Evolutionary conservation across 805 yeast species (phyloP).

Genomic region (Torulaspora franciscae): DNA sequence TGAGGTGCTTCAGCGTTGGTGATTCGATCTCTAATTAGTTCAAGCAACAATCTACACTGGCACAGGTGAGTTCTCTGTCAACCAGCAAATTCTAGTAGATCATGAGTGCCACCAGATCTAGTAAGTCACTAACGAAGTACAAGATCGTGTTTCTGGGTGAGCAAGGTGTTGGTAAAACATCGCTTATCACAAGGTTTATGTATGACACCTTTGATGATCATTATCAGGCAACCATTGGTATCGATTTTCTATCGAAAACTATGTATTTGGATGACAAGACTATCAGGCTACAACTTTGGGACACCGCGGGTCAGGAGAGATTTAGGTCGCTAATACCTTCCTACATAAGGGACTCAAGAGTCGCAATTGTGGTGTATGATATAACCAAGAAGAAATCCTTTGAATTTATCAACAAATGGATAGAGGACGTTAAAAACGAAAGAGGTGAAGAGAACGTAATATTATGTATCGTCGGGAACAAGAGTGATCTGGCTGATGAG

Average conservation of each 20-base stretch:
- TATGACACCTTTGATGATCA: slow-evolving; percentile 95
- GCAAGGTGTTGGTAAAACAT: slow-evolving; percentile 93
- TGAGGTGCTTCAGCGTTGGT: background rate
- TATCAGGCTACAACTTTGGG: slow-evolving; percentile 93
- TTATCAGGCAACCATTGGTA: slow-evolving; percentile 92
- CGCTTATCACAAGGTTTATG: slow-evolving; percentile 95
- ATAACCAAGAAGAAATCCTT: slow-evolving; percentile 82
- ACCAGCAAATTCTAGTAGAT: background rate
- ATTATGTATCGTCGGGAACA: slow-evolving; percentile 87
- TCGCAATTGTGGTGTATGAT: slow-evolving; percentile 96
- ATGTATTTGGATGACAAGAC: slow-evolving; percentile 96
- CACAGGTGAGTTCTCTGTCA: background rate
- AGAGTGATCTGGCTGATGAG: slow-evolving; percentile 72
- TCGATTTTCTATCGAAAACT: slow-evolving; percentile 89
- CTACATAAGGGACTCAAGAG: slow-evolving; percentile 91
- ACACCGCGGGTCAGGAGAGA: slow-evolving; percentile 95
- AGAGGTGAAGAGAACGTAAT: slow-evolving; percentile 83
- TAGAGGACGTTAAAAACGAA: slow-evolving; percentile 89
- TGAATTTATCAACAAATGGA: slow-evolving; percentile 83
- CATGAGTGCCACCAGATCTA: slow-evolving; percentile 22
- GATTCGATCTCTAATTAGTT: background rate
- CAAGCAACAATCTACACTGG: background rate
- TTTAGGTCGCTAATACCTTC: slow-evolving; percentile 93
- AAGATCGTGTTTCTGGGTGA: slow-evolving; percentile 97
- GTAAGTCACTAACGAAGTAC: slow-evolving; percentile 48